Evolutionary conservation across 495 filamentous ascomycete species (phyloP).

Genomic region (Lentithecium fluviatile): DNA sequence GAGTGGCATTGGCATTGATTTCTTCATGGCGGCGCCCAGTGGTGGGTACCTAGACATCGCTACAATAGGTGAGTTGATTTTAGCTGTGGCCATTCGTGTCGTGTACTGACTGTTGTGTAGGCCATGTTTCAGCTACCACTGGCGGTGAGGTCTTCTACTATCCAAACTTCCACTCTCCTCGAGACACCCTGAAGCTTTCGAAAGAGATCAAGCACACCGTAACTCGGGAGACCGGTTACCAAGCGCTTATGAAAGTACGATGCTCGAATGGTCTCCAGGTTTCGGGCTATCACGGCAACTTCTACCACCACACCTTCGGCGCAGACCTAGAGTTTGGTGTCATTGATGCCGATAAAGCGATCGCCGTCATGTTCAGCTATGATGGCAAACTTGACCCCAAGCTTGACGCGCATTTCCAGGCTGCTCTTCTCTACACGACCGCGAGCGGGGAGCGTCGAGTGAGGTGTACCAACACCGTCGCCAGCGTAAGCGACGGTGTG

Average conservation of each 20-base stretch:
- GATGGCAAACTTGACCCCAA: constrained; percentile 97
- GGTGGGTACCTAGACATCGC: constrained; percentile 93
- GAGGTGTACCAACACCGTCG: constrained; percentile 88
- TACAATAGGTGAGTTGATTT: constrained; percentile 70
- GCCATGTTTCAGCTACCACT: constrained; percentile 71
- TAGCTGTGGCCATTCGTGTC: background rate
- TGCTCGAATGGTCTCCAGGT: constrained; percentile 97
- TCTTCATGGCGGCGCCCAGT: constrained; percentile 87
- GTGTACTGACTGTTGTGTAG: constrained; percentile 40
- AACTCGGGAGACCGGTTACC: constrained; percentile 91
- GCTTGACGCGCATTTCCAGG: constrained; percentile 96
- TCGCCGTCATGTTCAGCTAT: constrained; percentile 90
- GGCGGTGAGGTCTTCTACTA: constrained; percentile 96
- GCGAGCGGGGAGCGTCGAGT: constrained; percentile 86
- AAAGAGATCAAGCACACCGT: constrained; percentile 84
- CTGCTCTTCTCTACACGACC: constrained; percentile 90
- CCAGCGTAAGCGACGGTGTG: constrained; percentile 79
- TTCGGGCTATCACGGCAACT: constrained; percentile 90
- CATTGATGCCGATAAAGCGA: constrained; percentile 88
- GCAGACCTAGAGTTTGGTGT: constrained; percentile 94
- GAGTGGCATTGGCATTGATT: constrained; percentile 82
- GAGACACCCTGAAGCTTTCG: constrained; percentile 80
- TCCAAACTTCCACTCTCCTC: constrained; percentile 85
- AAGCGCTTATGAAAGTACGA: constrained; percentile 96
- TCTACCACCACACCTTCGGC: constrained; percentile 88